These are phyloP conservation scores for Taphrina confusa DNA, from an alignment of 1,139 yeast genomes.

Conservation along the genomic window DNA sequence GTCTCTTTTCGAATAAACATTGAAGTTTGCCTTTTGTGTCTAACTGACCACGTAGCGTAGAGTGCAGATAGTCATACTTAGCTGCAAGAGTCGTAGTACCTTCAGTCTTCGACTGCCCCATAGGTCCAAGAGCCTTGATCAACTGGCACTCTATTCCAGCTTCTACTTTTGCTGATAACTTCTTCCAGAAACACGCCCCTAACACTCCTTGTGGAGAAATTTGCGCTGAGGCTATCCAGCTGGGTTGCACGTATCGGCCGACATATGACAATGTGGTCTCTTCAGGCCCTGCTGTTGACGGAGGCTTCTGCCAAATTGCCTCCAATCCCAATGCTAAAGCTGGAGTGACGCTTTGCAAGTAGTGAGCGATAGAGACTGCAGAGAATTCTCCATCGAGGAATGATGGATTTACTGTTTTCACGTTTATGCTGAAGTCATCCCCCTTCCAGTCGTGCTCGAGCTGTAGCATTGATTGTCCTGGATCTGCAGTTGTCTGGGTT, in stretches of 20 bases:
- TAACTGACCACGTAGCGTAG: conserved; percentile 91
- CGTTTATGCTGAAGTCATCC: conserved; percentile 79
- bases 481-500: conserved; percentile 63
- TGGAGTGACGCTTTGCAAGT: conserved; percentile 85
- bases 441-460: conserved; percentile 96
- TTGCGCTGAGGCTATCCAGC: conserved; percentile 95
- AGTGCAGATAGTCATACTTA: conserved; percentile 95
- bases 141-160: conserved; percentile 94
- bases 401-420: conserved; percentile 89
- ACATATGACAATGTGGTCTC: conserved; percentile 90
- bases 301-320: conserved; percentile 76
- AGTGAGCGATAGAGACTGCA: conserved; percentile 89
- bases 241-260: conserved; percentile 81
- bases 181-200: conserved; percentile 94
- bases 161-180: conserved; percentile 86
- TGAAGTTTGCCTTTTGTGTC: conserved; percentile 90
- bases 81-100: conserved; percentile 95
- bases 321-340: conserved; percentile 87
- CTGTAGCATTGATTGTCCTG: conserved; percentile 93
- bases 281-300: conserved; percentile 74
- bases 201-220: conserved; percentile 44
- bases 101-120: conserved; percentile 85
- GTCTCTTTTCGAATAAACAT: conserved; percentile 88
- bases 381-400: conserved; percentile 65
- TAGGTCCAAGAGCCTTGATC: conserved; percentile 66